Percentiles rank a stretch among this genome's conserved stretches.
phyloP scores from a whole-genome alignment of 371 early-diverging fungal species.

The Blakeslea trispora region DNA sequence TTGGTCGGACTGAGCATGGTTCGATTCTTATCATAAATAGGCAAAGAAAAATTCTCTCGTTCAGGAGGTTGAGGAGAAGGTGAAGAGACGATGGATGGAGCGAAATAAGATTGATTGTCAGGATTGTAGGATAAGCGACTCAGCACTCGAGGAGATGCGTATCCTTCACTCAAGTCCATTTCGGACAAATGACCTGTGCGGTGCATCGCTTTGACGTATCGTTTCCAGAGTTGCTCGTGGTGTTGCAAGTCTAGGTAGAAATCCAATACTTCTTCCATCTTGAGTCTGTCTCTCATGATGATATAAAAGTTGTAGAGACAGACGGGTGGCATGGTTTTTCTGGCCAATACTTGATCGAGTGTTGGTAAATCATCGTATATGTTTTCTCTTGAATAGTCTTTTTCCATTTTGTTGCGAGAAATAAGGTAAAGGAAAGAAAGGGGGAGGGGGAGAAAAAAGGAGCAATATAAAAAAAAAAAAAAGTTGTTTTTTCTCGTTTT shows the following conservation, averaged over 20 bases:
- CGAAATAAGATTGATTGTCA: neutral
- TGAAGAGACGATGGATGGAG: neutral
- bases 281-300: constrained; percentile 62
- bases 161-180: constrained; percentile 45
- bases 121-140: constrained; percentile 34
- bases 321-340: constrained; percentile 67
- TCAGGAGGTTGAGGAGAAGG: constrained; percentile 2
- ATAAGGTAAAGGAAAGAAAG: neutral
- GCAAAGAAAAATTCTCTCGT: constrained; percentile 1
- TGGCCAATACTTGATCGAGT: constrained; percentile 58
- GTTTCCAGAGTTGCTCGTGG: constrained; percentile 63
- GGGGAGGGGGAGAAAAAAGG: neutral
- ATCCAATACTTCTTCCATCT: constrained; percentile 64
- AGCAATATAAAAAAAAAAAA: no score
- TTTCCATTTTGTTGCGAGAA: constrained; percentile 1
- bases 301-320: constrained; percentile 71
- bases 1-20: constrained; percentile 4
- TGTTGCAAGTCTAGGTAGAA: constrained; percentile 70
- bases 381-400: constrained; percentile 1
- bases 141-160: constrained; percentile 36
- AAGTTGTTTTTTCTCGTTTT: no score
- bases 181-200: constrained; percentile 42
- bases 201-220: constrained; percentile 52
- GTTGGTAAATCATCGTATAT: constrained; percentile 46
- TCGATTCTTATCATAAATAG: neutral